Conservation (phyloP, 768 basidiomycete species). For the Agrocybe pediades region DNA sequence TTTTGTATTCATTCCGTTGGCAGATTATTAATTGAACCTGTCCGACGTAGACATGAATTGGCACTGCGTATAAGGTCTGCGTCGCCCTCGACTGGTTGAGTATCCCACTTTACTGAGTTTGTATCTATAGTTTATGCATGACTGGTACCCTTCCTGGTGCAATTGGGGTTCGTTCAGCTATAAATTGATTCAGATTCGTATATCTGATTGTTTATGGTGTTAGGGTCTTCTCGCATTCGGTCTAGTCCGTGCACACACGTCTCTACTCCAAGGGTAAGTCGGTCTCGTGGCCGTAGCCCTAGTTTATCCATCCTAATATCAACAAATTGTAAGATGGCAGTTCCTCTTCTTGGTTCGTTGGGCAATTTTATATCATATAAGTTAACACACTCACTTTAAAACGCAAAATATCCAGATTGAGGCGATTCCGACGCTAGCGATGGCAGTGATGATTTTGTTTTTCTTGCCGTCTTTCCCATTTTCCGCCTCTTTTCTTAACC, state of each 20-base stretch:
- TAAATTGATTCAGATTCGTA: neutral
- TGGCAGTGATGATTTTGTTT: slow-evolving; percentile 48
- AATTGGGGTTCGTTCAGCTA: slow-evolving; percentile 40
- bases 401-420: slow-evolving; percentile 46
- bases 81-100: neutral
- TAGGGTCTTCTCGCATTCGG: slow-evolving; percentile 60
- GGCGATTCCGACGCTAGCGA: slow-evolving; percentile 55
- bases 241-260: slow-evolving; percentile 52
- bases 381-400: neutral
- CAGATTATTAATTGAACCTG: neutral
- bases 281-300: neutral
- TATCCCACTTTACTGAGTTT: neutral
- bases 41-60: slow-evolving; percentile 43
- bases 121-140: slow-evolving; percentile 48
- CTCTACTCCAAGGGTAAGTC: slow-evolving; percentile 23
- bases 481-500: slow-evolving; percentile 50
- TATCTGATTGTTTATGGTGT: neutral
- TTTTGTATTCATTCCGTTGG: neutral
- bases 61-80: slow-evolving; percentile 49
- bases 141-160: slow-evolving; percentile 59
- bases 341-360: slow-evolving; percentile 53
- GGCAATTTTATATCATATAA: neutral
- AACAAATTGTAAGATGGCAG: slow-evolving; percentile 45
- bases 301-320: neutral
- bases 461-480: slow-evolving; percentile 61